Base-by-base conservation (phyloP, 257 asterid species). In the Scutellaria baicalensis region DNA sequence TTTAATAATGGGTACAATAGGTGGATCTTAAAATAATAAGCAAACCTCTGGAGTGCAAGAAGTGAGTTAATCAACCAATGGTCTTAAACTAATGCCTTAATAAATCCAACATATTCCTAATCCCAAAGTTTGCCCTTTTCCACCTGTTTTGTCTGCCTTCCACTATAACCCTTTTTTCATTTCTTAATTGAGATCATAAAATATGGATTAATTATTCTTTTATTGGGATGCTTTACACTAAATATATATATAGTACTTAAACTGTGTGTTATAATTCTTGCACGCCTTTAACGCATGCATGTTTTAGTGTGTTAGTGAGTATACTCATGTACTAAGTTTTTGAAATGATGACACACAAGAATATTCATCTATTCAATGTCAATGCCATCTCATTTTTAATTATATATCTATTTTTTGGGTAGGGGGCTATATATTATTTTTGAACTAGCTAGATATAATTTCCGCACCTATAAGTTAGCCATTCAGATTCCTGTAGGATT, bases 211-310 rank as follows among this genome's bases (percentile, higher is more conserved):
- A 6, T 43, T 58, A 48, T 68, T 59, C 8, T 67, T 18, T 54
- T 51, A 50, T 60, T 69, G 68, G 69, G 48, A 69, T 63, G 62
- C 23, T 38, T 38, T 43, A 33, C 20, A 6, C 36, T 17, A 20
- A 2, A 10, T 21, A 55, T 49, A 9, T 3, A 14, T n/a, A 47
- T 27, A 36, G 9, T 7, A 40, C 21, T 13, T 42, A 54, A 54
- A 39, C 13, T 55, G 39, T 36, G 36, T 61, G 44, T 47, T 50
- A 13, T 64, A 51, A 76, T 70, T 69, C 66, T 58, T 76, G 81
- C 81, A 76, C 74, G 81, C 74, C 68, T 71, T 65, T 16, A 71
- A 43, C 50, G 81, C 81, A 71, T 71, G 81, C 81, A 71, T 71
- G 77, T 69, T 62, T 75, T 54, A 40, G 74, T 68, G 71, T 56